Base-by-base conservation (phyloP, 2,329 filamentous ascomycete genomes). In the Exophiala oligosperma region DNA sequence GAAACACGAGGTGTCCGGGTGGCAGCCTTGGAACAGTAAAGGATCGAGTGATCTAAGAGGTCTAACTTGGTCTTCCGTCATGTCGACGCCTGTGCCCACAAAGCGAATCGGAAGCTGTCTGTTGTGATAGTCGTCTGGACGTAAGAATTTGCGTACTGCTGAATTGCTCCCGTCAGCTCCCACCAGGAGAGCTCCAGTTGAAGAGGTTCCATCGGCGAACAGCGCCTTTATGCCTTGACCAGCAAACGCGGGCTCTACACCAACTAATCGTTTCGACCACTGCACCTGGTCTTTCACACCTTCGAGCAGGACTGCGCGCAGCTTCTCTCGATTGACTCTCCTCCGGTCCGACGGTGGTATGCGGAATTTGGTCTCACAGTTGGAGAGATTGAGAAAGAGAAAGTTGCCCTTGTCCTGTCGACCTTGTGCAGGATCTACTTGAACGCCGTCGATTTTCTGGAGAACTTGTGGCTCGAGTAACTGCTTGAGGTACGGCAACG, bases 351-450 rank as follows among this genome's bases (percentile, higher is more conserved):
- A 67, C 0, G 70, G 70, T 1, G 70, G 70, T 21, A 72, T 69
- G 17, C 66, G 65, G 52, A 59, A 72, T 29, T 66, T 70, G 1
- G 68, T 64, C 14, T 69, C 64, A 4, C 68, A 68, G 0, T 64
- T 70, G 5, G 67, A 59, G 1, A 70, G 64, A 35, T 72, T 66
- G 46, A 71, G 59, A 52, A 72, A 72, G n/a, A 66, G 57, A 48
- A 63, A 68, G 3, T 67, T 69, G 29, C 72, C 64, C n/a, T 59
- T 63, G 3, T 67, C 59, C 52, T 69, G 65, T 23, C 61, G 48
- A 2, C 70, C 68, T 1, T 67, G 61, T 44, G 67, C 66, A 5
- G 61, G 66, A 52, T 72, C 58, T 64, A 59, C 55, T 69, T 68
- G 44, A 56, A 65, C 49, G 64, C 61, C 6, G 32, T 57, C 53